Percentiles rank a stretch among this genome's conserved stretches.
Conservation (phyloP, 2,329 filamentous ascomycete species). For the Paracoccidioides lutzii region DNA sequence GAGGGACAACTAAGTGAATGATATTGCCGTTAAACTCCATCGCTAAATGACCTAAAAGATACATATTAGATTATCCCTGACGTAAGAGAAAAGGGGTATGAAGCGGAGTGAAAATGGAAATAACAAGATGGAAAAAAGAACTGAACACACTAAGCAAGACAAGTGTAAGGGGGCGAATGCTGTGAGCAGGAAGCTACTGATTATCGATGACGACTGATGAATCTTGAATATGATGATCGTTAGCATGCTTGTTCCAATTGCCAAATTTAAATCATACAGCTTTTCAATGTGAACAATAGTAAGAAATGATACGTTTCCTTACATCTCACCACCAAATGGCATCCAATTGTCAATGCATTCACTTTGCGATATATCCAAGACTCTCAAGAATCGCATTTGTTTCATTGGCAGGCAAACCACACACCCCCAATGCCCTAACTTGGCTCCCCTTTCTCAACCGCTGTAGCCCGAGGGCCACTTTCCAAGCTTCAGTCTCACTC, state of each 20-base stretch:
- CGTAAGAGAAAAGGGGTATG: neutral
- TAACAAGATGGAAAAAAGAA: conserved; percentile 1
- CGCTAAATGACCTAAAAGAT: conserved; percentile 8
- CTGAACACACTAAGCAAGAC: neutral
- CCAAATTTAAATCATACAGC: neutral
- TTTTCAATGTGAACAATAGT: neutral
- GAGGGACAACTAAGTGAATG: conserved; percentile 2
- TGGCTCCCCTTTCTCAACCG: conserved; percentile 43
- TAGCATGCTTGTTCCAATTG: neutral
- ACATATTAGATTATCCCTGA: conserved; percentile 1
- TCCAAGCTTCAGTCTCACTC: conserved; percentile 48
- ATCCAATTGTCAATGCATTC: too few species aligned
- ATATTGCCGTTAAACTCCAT: conserved; percentile 6
- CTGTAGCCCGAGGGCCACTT: conserved; percentile 46
- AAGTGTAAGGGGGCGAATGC: neutral
- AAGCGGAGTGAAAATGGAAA: neutral
- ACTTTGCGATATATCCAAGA: conserved; percentile 26
- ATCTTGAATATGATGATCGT: neutral
- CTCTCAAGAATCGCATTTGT: conserved; percentile 28
- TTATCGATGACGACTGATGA: too few species aligned
- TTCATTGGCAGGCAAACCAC: conserved; percentile 37
- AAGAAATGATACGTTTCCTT: neutral
- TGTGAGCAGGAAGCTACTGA: neutral
- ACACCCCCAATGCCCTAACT: conserved; percentile 42
- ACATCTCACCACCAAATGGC: neutral